Evolutionary conservation across 2,329 filamentous ascomycete genomes (phyloP), one percentile per base, ranked within the genome.

Genomic region (Monosporascus sp.): DNA sequence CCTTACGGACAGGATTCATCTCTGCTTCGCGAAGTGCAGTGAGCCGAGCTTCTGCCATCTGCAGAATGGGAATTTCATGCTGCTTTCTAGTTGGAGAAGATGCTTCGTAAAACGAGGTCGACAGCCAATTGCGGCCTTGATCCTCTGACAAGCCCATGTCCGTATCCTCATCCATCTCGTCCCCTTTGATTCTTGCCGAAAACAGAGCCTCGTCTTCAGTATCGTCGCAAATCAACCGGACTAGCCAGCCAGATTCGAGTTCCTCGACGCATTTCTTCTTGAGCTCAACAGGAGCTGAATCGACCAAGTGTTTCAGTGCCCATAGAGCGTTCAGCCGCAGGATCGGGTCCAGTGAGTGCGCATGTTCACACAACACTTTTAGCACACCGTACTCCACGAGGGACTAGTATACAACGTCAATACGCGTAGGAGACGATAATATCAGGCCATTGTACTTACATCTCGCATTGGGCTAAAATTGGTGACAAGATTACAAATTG

Each of bases 381-480:
- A 96, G 78, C 1, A 94, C 82, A 6, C 89, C 89, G 5, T 81
- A 81, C 48, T 88, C 83, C 6, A 88, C 79, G 37, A 97, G 83
- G 44, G 85, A 77, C 84, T 93, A 60, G 25, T 4, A 47, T 38
- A 39, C 49, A 9, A 37, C 44, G 52, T 60, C 53, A 58, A 47
- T 18, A 49, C 43, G n/a, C 9, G 45, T 39, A 41, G 47, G n/a
- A 50, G 47, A 49, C 7, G 22, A 44, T 68, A 67, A 62, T 46
- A 31, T 17, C 14, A 46, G 41, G 46, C 49, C 35, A 55, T 55
- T 57, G 54, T 49, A 76, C 85, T 75, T 69, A 93, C 90, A 68
- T 90, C 85, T 69, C 90, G 86, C 83, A 97, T 91, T 1, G 94
- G 92, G 65, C 92, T 97, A 62, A 95, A 89, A 57, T 96, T 90